Conservation (phyloP, 2,329 filamentous ascomycete genomes). For the Paraconiothyrium brasiliense region DNA sequence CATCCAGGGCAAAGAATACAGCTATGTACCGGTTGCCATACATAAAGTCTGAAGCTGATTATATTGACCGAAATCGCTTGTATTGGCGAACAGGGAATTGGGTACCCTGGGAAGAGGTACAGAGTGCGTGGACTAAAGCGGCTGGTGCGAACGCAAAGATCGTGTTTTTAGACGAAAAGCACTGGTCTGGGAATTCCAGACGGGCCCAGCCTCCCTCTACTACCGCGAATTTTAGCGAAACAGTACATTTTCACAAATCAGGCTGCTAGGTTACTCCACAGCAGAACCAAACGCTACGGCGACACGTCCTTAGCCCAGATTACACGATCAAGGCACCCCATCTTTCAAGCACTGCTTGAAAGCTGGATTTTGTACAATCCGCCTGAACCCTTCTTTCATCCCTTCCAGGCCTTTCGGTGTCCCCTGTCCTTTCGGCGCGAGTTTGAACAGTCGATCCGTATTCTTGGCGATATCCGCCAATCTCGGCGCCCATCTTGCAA, state of each 20-base stretch:
- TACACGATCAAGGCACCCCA: background rate
- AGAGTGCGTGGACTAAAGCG: background rate
- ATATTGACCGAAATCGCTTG: background rate
- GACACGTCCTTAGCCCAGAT: background rate
- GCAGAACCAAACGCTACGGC: background rate
- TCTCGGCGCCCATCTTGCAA: slow-evolving; percentile 7
- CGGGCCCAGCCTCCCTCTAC: background rate
- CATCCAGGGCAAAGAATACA: background rate
- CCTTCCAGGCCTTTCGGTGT: slow-evolving; percentile 11
- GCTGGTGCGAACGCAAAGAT: background rate
- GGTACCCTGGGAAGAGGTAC: background rate
- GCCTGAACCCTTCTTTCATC: slow-evolving; percentile 14
- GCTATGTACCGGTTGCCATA: background rate
- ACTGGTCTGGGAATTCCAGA: background rate
- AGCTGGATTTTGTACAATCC: background rate
- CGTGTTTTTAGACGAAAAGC: background rate
- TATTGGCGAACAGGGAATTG: background rate
- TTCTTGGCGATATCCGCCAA: slow-evolving; percentile 11
- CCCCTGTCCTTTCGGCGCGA: slow-evolving; percentile 14
- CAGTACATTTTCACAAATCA: too few species aligned
- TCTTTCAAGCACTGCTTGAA: background rate
- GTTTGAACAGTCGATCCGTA: slow-evolving; percentile 18
- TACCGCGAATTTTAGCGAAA: background rate
- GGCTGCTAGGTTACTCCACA: background rate
- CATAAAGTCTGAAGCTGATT: background rate